Evolutionary conservation across 2,329 filamentous ascomycete genomes (phyloP), one percentile per base, ranked within the genome.

Genomic region (Apiospora koreana): DNA sequence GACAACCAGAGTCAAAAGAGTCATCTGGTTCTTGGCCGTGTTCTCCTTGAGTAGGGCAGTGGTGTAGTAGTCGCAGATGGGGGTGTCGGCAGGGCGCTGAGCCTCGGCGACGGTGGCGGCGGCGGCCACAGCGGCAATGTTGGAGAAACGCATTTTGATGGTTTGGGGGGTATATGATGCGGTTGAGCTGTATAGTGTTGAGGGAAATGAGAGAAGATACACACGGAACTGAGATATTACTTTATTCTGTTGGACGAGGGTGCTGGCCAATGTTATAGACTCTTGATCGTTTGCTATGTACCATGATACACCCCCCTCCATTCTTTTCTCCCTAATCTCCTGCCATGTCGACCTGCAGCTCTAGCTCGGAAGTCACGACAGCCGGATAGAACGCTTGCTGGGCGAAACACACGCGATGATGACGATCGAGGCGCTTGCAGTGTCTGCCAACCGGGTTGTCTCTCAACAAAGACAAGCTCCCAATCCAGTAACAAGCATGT

Each of bases 31-130:
- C 41, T 81, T 83, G 23, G 86, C 86, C 46, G 85, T 90, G 81
- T 90, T 91, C 48, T 88, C 82, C 77, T 83, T 86, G 69, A 90
- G 81, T 14, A 90, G 78, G n/a, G 86, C 85, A 3, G 82, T 88
- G 43, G 88, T 90, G 80, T 91, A 91, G 79, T 89, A 89, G 80
- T 91, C 88, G 79, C 89, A 91, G 74, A 91, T 86, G 71, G 86
- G 84, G 2, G 77, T 83, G 74, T 86, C 83, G 16, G 77, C 67
- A 3, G 86, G 86, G 62, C 86, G 83, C 77, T 88, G 84, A 25
- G 84, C 83, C 66, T 72, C 75, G 41, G 70, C 77, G 38, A 72
- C 72, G 72, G 73, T 72, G 54, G 74, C 75, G 21, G 74, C 74
- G 58, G 76, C 76, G 54, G 78, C 71, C 43, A 78, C 76, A 38